Conservation (phyloP, 78 protist species). For the Dictyostelium intermedium region DNA sequence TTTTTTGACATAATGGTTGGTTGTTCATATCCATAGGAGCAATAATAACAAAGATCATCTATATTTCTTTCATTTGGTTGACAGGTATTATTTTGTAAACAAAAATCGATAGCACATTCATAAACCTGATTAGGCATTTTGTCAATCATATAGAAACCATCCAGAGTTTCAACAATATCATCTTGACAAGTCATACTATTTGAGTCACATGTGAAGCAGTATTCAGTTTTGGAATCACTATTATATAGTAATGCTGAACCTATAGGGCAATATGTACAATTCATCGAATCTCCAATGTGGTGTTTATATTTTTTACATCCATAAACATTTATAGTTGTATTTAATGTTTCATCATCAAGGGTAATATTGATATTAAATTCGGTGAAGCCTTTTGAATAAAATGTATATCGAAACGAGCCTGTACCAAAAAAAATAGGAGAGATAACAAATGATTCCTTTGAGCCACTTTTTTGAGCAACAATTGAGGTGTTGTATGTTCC, state of each 20-base stretch:
- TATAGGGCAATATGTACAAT: background rate
- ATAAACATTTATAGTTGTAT: background rate
- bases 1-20: background rate
- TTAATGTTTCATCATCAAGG: background rate
- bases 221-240: background rate
- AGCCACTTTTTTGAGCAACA: background rate
- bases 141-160: background rate
- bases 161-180: background rate
- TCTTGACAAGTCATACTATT: background rate
- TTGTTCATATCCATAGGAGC: background rate
- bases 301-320: background rate
- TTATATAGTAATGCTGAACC: background rate
- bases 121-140: background rate
- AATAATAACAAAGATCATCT: background rate
- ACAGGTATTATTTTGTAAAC: background rate
- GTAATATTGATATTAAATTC: background rate
- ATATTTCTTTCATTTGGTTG: background rate
- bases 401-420: background rate
- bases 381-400: background rate
- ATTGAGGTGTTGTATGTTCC: background rate
- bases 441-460: background rate
- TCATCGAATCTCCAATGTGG: background rate
- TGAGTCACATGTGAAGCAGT: background rate
- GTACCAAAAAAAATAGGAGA: background rate
- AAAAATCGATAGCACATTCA: background rate